phyloP scores from a whole-genome alignment of 2,329 filamentous ascomycete species.

The Coniochaeta ligniaria region DNA sequence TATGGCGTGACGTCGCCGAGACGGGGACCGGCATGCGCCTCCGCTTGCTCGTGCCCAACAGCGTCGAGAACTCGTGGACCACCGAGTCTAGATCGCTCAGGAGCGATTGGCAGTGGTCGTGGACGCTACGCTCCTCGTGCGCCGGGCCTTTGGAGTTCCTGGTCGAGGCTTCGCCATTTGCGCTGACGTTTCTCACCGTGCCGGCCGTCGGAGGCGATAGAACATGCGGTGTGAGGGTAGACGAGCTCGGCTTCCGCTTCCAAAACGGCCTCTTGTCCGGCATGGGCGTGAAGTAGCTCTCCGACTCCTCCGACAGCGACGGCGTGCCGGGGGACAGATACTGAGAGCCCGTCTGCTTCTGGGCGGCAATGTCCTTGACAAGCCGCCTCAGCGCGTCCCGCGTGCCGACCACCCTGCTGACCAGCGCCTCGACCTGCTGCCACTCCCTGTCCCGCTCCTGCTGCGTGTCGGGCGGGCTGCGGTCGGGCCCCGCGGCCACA shows the following conservation, averaged over 20 bases:
- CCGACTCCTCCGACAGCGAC: slow-evolving; percentile 38
- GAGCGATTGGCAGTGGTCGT: slow-evolving; percentile 79
- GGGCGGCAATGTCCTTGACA: slow-evolving; percentile 72
- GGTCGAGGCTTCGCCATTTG: slow-evolving; percentile 16
- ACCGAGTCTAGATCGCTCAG: slow-evolving; percentile 78
- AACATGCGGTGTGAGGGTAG: slow-evolving; percentile 28
- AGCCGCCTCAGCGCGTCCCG: slow-evolving; percentile 82
- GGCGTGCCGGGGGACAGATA: slow-evolving; percentile 32
- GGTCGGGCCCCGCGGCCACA: slow-evolving; percentile 13
- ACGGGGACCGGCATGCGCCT: slow-evolving; percentile 53
- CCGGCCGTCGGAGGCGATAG: slow-evolving; percentile 27
- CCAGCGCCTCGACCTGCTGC: slow-evolving; percentile 76
- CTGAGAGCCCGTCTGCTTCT: slow-evolving; percentile 36
- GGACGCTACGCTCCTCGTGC: slow-evolving; percentile 55
- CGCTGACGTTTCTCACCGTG: slow-evolving; percentile 6
- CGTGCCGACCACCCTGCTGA: slow-evolving; percentile 80
- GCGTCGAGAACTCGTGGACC: slow-evolving; percentile 69
- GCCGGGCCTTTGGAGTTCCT: slow-evolving; percentile 27
- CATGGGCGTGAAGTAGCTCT: slow-evolving; percentile 44
- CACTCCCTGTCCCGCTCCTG: slow-evolving; percentile 72
- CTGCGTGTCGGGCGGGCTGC: slow-evolving; percentile 22
- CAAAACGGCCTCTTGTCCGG: slow-evolving; percentile 73
- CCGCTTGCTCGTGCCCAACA: slow-evolving; percentile 74
- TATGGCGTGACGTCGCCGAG: slow-evolving; percentile 27
- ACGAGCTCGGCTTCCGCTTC: slow-evolving; percentile 73